Evolutionary conservation across 208 protist species (phyloP), one percentile per base, ranked within the genome.

Genomic region (Acanthamoeba lenticulata): DNA sequence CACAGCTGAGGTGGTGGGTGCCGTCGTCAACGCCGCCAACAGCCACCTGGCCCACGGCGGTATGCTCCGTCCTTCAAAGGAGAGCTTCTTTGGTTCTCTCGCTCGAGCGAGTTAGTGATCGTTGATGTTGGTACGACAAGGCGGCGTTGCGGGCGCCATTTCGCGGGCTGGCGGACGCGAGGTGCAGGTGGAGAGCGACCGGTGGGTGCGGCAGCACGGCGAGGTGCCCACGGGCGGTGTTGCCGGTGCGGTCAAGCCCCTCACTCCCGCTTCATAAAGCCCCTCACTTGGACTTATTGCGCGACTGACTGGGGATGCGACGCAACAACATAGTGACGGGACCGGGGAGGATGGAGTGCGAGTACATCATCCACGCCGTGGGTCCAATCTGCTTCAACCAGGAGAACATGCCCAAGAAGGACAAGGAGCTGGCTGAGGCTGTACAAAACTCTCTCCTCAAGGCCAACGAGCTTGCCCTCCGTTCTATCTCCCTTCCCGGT

Each of bases 301-400:
- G n/a, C n/a, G n/a, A n/a, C n/a, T n/a, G n/a, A n/a, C n/a, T n/a
- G n/a, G n/a, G n/a, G n/a, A n/a, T n/a, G n/a, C n/a, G n/a, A n/a
- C n/a, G n/a, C n/a, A n/a, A n/a, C 24, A 47, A 38, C 4, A 42
- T 21, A 92, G 86, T 93, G 40, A 93, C 89, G 4, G 89, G 89
- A 40, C 89, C 89, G 29, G 89, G 89, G 6, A 1, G 89, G n/a
- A 74, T 93, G 89, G 40, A 49, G 34, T 93, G 89, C 45, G 55
- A 91, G 3, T 91, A 69, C 85, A 93, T 93, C 89, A 93, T 93
- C 55, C 89, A 93, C 65, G 89, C 89, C 4, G 89, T 93, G 21
- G 89, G 89, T 40, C 89, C 89, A 2, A 93, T 93, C 34, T 93
- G 89, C 44, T 93, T 93, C 45, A 34, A 13, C 11, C 44, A 21